Conservation (phyloP, 108 stramenopile species). For the Ochromonas danica region DNA sequence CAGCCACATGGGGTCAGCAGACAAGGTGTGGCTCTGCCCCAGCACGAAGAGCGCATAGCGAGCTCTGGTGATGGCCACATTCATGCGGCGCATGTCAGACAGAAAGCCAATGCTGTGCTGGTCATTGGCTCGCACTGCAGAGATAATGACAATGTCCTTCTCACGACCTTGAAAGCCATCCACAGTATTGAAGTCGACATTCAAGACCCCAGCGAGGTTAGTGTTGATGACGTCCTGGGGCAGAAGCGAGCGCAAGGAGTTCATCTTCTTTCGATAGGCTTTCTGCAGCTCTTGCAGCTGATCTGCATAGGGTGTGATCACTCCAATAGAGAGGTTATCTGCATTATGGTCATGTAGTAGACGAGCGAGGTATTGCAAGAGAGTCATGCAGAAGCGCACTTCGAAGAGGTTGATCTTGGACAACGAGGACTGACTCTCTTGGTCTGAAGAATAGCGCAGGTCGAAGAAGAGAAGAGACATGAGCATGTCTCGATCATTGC, state of each 20-base stretch:
- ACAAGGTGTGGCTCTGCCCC: slow-evolving; percentile 45
- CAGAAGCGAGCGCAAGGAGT: too few relatives aligned
- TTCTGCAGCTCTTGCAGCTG: slow-evolving; percentile 47
- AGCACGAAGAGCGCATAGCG: slow-evolving; percentile 47
- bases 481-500: not conserved
- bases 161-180: slow-evolving; percentile 92
- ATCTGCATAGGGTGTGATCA: slow-evolving; percentile 57
- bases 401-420: slow-evolving; percentile 45
- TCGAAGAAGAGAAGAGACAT: slow-evolving; percentile 52
- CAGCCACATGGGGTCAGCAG: slow-evolving; percentile 40
- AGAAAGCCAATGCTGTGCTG: slow-evolving; percentile 52
- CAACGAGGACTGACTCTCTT: not conserved
- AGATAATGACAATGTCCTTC: slow-evolving; percentile 85
- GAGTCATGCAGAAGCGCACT: slow-evolving; percentile 43
- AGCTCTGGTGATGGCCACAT: slow-evolving; percentile 55
- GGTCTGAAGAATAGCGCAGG: slow-evolving; percentile 27
- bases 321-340: slow-evolving; percentile 34
- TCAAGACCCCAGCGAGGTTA: slow-evolving; percentile 1
- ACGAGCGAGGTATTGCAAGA: slow-evolving; percentile 39
- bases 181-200: slow-evolving; percentile 81
- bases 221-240: too few relatives aligned
- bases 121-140: slow-evolving; percentile 69
- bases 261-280: slow-evolving; percentile 44
- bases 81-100: slow-evolving; percentile 57
- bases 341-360: not conserved